Base-by-base conservation (phyloP, 2,329 filamentous ascomycete genomes). In the Endocalyx cinctus region DNA sequence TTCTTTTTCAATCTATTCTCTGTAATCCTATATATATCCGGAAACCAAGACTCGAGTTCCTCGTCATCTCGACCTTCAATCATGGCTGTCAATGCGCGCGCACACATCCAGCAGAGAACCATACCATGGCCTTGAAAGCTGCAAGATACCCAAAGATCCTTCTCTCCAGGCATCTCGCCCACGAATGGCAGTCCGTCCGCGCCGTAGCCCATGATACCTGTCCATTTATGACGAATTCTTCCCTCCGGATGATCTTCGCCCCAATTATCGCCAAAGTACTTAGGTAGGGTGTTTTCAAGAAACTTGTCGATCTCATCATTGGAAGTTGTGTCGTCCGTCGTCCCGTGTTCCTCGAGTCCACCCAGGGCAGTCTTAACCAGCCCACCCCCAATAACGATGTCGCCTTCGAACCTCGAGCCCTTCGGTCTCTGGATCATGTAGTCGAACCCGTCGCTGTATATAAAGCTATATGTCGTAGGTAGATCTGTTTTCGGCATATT, bases 41-140 rank as follows among this genome's bases (percentile, higher is more conserved):
- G 75, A 29, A 79, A 77, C 75, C 74, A 79, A 8, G 46, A 41
- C 6, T 38, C 43, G 6, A 67, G 52, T 28, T 52, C 48, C 15
- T 55, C 51, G 2, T 45, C 52, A 17, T 60, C 55, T 3, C 48
- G 41, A 1, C 50, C 58, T 25, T 55, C 43, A 41, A 79, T 66
- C 71, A 81, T 77, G 18, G 60, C 57, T 2, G 67, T 72, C 37
- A 83, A 45, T 0, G 70, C 79, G 43, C 70, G 67, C 0, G 77
- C 77, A 17, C 69, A 72, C 51, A 77, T 71, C 60, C 77, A 72
- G 34, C 75, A 76, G 19, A 77, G 54, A 2, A 78, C 78, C 79
- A 82, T 83, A 0, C 78, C 77, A 51, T 83, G 77, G 1, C 80
- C 80, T 42, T 80, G 79, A 42, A 83, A 83, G 5, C 74, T 69